These are phyloP conservation scores for Lichtheimia ramosa DNA, from an alignment of 371 early-diverging fungal genomes.

Conservation along the genomic window DNA sequence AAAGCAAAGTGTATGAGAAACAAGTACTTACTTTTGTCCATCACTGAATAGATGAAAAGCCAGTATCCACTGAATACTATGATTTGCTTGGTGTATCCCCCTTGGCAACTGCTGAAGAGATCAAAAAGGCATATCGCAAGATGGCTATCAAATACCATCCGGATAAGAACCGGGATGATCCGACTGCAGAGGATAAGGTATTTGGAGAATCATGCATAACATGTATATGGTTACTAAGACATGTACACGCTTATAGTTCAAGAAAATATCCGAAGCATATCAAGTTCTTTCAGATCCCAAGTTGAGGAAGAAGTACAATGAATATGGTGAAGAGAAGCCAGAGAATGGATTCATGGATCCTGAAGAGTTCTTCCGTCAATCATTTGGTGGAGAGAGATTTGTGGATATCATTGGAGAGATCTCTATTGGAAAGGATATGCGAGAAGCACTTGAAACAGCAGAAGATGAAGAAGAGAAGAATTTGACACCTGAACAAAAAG, in stretches of 20 bases:
- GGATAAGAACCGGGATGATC: constrained; percentile 86
- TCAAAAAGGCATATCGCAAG: constrained; percentile 94
- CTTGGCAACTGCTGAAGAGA: constrained; percentile 82
- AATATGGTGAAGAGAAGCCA: constrained; percentile 72
- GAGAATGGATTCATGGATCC: constrained; percentile 88
- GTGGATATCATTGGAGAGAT: constrained; percentile 95
- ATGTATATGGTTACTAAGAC: background rate
- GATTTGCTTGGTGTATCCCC: constrained; percentile 85
- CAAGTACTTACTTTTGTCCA: too few relatives aligned
- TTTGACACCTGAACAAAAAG: constrained; percentile 61
- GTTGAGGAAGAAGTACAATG: constrained; percentile 84
- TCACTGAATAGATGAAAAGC: constrained; percentile 64
- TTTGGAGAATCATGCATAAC: background rate
- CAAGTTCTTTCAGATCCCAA: constrained; percentile 88
- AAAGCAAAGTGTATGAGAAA: too few relatives aligned
- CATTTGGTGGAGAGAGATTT: constrained; percentile 95
- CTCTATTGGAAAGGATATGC: constrained; percentile 90
- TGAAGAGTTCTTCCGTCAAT: constrained; percentile 89
- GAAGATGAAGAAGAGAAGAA: constrained; percentile 44
- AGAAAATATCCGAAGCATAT: constrained; percentile 94
- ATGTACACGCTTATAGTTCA: constrained; percentile 61
- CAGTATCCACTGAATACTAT: constrained; percentile 81
- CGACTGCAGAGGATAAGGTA: constrained; percentile 86
- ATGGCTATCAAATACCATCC: constrained; percentile 94
- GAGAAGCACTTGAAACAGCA: constrained; percentile 71